A percentile compares a stretch with the other conserved stretches of the same genome.
These are phyloP conservation scores for Telfairia occidentalis DNA, from an alignment of 331 rosid species.

Conservation along the genomic window DNA sequence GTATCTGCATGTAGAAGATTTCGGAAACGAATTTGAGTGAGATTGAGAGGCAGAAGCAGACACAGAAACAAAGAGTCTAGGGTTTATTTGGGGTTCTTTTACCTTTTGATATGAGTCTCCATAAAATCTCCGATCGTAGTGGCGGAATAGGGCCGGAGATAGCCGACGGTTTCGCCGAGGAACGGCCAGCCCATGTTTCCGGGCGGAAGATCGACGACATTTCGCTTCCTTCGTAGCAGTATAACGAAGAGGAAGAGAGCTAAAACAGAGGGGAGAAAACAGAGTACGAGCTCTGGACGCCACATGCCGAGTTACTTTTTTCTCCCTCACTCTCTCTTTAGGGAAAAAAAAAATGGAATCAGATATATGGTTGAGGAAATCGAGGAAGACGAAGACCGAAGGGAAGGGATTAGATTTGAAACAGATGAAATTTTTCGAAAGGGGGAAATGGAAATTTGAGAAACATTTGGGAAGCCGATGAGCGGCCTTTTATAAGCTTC, in stretches of 20 bases:
- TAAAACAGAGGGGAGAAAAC: constrained; percentile 45
- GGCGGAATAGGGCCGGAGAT: constrained; percentile 75
- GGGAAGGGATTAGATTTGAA: not conserved
- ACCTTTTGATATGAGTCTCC: constrained; percentile 81
- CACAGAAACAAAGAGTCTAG: not conserved
- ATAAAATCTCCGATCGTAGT: constrained; percentile 66
- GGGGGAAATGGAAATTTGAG: not conserved
- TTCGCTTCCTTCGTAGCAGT: constrained; percentile 43
- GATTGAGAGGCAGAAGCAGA: no score
- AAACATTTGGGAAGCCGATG: not conserved
- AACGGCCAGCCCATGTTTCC: constrained; percentile 96
- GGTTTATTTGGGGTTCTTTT: not conserved
- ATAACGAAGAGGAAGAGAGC: constrained; percentile 43
- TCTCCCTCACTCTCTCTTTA: not conserved
- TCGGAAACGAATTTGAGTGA: not conserved
- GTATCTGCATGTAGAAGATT: constrained; percentile 31
- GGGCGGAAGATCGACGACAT: constrained; percentile 64
- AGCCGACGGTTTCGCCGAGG: constrained; percentile 68
- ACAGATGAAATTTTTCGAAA: not conserved
- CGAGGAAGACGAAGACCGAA: not conserved
- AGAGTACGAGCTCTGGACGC: constrained; percentile 29
- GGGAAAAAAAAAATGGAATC: not conserved
- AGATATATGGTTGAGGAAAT: constrained; percentile 1
- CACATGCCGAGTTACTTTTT: not conserved
- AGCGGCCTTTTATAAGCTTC: constrained; percentile 11